Evolutionary conservation across 202 grass and related monocot genomes (phyloP).

Genomic region (Carex sylvatica): DNA sequence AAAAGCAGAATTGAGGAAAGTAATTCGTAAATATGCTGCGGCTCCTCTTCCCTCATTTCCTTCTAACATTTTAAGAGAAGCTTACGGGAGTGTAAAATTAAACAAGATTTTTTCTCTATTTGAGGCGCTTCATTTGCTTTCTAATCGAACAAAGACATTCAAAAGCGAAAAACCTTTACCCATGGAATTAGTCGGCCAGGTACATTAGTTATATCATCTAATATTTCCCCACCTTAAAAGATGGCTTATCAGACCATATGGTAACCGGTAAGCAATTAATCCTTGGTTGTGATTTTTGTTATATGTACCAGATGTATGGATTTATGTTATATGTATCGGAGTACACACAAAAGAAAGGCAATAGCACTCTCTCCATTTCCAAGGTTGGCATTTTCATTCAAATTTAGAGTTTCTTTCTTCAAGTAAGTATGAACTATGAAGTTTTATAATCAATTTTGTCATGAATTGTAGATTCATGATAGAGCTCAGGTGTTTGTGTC

Average conservation of each 20-base stretch:
- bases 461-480: conserved; percentile 73
- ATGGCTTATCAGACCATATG: background rate
- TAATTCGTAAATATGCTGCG: conserved; percentile 64
- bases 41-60: conserved; percentile 55
- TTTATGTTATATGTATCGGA: conserved; percentile 78
- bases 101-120: conserved; percentile 61
- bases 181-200: conserved; percentile 83
- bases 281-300: conserved; percentile 30
- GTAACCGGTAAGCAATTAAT: conserved; percentile 15
- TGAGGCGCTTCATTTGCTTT: conserved; percentile 52
- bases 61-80: conserved; percentile 55
- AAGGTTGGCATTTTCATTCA: conserved; percentile 39
- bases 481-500: conserved; percentile 92
- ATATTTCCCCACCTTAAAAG: background rate
- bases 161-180: conserved; percentile 68
- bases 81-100: conserved; percentile 59
- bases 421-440: conserved; percentile 19
- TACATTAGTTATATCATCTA: conserved; percentile 27
- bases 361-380: conserved; percentile 59
- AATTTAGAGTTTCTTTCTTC: conserved; percentile 9
- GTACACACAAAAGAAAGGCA: conserved; percentile 46
- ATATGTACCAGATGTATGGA: conserved; percentile 69
- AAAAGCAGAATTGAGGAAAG: conserved; percentile 73
- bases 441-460: conserved; percentile 29
- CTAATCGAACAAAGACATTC: conserved; percentile 44